Evolutionary conservation across 768 basidiomycete genomes (phyloP), one percentile per base, ranked within the genome.

Genomic region (Imleria badia): DNA sequence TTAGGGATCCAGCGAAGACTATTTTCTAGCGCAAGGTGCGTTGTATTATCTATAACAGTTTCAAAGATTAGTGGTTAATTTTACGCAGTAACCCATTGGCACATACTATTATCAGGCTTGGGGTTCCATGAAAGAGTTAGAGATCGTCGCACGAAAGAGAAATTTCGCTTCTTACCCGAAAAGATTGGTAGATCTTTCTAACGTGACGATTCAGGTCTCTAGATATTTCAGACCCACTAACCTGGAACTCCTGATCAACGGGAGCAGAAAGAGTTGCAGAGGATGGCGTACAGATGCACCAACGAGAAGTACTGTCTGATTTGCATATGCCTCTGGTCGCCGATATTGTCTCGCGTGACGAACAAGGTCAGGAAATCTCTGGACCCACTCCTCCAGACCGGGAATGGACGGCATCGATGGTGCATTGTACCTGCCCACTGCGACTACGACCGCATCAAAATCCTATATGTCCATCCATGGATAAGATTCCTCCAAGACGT

Each of bases 311-410:
- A 77, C 72, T 5, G 72, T 78, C 52, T 78, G 60, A 47, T 73
- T 70, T 17, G 45, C 29, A 36, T 69, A 74, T 2, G 54, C 35
- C 30, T 76, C 72, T 2, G 79, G 78, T 42, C 62, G 62, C 7
- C 77, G 67, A 55, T 79, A 80, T 42, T 75, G 73, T 34, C 77
- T 62, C 10, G 77, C 74, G 56, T 80, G 78, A 11, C 59, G 55
- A 23, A 80, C 54, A 5, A 60, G 54, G 1, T 61, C 60, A 0
- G 78, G 73, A 62, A 74, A 78, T 7, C 56, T 60, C 6, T 62
- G 52, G 1, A 33, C 46, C 54, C 62, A 63, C 1, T 51, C 48
- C 20, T n/a, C 54, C 20, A 60, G 33, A 23, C 58, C 61, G 1
- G 58, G 54, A 17, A 63, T 63, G 20, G 45, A 11, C 1, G 58